A percentile compares a stretch with the other conserved stretches of the same genome.
These are phyloP conservation scores for Combretum micranthum DNA, from an alignment of 345 rosid genomes.

Conservation along the genomic window DNA sequence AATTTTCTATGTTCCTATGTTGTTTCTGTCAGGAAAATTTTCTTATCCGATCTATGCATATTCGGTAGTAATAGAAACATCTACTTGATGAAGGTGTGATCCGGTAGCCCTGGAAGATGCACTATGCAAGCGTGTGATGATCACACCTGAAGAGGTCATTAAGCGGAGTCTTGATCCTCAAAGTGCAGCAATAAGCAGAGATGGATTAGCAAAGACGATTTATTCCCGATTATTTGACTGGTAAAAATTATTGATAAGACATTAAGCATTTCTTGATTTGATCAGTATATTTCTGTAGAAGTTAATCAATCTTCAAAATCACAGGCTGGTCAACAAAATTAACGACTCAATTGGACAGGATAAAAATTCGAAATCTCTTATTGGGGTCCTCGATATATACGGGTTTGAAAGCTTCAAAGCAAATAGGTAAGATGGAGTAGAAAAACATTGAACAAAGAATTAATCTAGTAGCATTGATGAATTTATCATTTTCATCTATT, in stretches of 20 bases:
- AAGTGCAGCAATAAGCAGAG: slow-evolving; percentile 76
- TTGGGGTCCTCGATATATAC: slow-evolving; percentile 92
- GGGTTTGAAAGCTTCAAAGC: slow-evolving; percentile 93
- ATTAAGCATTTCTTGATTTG: not conserved
- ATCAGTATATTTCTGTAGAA: slow-evolving; percentile 2
- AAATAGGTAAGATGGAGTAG: slow-evolving; percentile 43
- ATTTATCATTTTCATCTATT: too few relatives aligned
- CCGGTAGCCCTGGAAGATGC: slow-evolving; percentile 73
- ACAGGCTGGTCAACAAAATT: slow-evolving; percentile 85
- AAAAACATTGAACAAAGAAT: too few relatives aligned
- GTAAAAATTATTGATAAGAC: slow-evolving; percentile 24
- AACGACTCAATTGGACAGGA: slow-evolving; percentile 91
- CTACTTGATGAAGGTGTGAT: slow-evolving; percentile 58
- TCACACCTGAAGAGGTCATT: slow-evolving; percentile 95
- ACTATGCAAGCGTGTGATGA: slow-evolving; percentile 87
- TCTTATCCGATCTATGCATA: not conserved
- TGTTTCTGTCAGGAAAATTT: not conserved
- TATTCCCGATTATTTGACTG: slow-evolving; percentile 90
- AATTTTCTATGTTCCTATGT: not conserved
- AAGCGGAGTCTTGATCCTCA: slow-evolving; percentile 89
- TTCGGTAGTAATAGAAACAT: not conserved
- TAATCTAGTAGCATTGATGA: too few relatives aligned
- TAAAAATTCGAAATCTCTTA: slow-evolving; percentile 66
- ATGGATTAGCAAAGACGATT: slow-evolving; percentile 86
- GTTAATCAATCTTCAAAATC: slow-evolving; percentile 9